These are phyloP conservation scores for Cladorrhinum sp. DNA, from an alignment of 2,329 filamentous ascomycete species.

Conservation along the genomic window DNA sequence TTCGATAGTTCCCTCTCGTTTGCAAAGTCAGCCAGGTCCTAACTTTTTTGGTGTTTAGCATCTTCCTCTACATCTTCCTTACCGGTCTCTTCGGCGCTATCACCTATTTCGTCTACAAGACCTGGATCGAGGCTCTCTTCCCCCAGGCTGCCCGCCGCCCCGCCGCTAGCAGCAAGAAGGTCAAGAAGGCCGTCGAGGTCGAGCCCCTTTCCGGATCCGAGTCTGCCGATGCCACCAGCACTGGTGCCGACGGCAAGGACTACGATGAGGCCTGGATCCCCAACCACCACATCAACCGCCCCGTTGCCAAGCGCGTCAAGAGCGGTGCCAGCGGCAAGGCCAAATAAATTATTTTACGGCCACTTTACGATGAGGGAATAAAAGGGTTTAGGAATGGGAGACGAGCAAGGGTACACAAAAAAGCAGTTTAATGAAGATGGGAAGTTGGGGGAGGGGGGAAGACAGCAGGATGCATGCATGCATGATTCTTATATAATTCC, in stretches of 20 bases:
- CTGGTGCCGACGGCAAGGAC: conserved; percentile 60
- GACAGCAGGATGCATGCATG: not conserved
- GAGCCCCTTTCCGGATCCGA: conserved; percentile 66
- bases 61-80: conserved; percentile 96
- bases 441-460: not conserved
- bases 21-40: not conserved
- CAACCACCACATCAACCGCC: conserved; percentile 81
- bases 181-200: conserved; percentile 64
- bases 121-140: conserved; percentile 95
- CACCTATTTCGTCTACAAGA: conserved; percentile 96
- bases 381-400: not conserved
- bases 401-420: not conserved
- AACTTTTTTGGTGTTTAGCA: conserved; percentile 53
- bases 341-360: conserved; percentile 17
- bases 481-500: not conserved
- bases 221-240: conserved; percentile 65
- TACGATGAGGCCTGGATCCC: conserved; percentile 97
- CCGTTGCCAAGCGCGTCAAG: conserved; percentile 67
- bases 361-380: not conserved
- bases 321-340: conserved; percentile 46
- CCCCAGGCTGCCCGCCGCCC: conserved; percentile 75
- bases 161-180: conserved; percentile 56
- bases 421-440: not conserved
- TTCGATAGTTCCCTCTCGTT: conserved; percentile 44
- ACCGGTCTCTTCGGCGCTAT: conserved; percentile 72